A percentile compares a stretch with the other conserved stretches of the same genome.
phyloP scores from a whole-genome alignment of 371 early-diverging fungal species.

The Zychaea mexicana region DNA sequence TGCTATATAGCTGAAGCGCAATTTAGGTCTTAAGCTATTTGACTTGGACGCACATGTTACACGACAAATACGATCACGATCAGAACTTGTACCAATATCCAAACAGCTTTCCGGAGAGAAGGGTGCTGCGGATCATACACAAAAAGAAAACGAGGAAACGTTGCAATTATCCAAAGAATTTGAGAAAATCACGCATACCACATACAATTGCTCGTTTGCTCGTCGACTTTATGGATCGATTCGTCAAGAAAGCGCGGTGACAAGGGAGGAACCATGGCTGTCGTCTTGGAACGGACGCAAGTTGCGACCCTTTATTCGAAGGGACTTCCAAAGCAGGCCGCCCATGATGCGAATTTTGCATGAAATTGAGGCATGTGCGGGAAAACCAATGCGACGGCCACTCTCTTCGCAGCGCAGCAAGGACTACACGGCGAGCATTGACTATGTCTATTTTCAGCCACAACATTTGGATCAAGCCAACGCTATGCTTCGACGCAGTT shows the following conservation, averaged over 20 bases:
- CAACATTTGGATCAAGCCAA: constrained; percentile 82
- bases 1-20: constrained; percentile 50
- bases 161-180: not conserved
- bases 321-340: constrained; percentile 60
- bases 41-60: constrained; percentile 60
- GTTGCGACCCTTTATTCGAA: constrained; percentile 72
- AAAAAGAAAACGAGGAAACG: not conserved
- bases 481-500: constrained; percentile 70
- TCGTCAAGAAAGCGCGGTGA: constrained; percentile 54
- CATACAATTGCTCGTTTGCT: constrained; percentile 72
- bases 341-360: constrained; percentile 51
- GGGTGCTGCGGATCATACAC: too few relatives aligned
- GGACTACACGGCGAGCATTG: constrained; percentile 55
- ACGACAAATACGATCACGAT: constrained; percentile 32
- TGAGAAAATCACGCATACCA: constrained; percentile 47
- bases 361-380: constrained; percentile 39
- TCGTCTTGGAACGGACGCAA: constrained; percentile 70
- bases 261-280: constrained; percentile 52
- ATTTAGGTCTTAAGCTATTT: constrained; percentile 62
- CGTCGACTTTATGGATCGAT: constrained; percentile 71
- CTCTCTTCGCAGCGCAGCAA: too few relatives aligned
- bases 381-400: constrained; percentile 2
- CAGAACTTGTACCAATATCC: constrained; percentile 40
- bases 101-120: too few relatives aligned
- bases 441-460: constrained; percentile 79